A percentile compares a stretch with the other conserved stretches of the same genome.
phyloP scores from a whole-genome alignment of 768 basidiomycete species.

The Tricholoma saponaceum region DNA sequence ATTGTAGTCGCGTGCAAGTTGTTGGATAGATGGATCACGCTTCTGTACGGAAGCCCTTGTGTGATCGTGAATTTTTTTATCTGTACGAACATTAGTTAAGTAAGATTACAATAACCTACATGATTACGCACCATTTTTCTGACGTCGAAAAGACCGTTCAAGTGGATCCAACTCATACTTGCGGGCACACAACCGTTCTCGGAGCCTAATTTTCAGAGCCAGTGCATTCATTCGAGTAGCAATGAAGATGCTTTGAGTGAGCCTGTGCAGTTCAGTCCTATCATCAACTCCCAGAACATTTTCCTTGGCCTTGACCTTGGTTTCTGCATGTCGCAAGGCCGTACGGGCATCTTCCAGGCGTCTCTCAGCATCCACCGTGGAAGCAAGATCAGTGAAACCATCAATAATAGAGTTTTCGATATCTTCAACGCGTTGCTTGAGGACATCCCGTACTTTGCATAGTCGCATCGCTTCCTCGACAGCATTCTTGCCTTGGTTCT shows the following conservation, averaged over 20 bases:
- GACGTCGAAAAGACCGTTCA: slow-evolving; percentile 12
- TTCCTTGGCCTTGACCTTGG: background rate
- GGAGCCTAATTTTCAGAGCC: slow-evolving; percentile 20
- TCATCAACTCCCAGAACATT: background rate
- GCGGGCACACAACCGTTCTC: slow-evolving; percentile 12
- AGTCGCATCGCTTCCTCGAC: background rate
- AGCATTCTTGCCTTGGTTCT: background rate
- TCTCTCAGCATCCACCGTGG: background rate
- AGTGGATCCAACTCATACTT: slow-evolving; percentile 26
- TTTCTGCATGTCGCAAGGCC: background rate
- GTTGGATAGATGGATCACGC: slow-evolving; percentile 23
- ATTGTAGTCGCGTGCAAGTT: slow-evolving; percentile 24
- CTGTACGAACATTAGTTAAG: slow-evolving; percentile 8
- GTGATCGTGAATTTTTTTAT: slow-evolving; percentile 24
- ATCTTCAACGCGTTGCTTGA: no score
- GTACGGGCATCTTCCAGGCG: background rate
- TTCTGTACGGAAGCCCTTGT: slow-evolving; percentile 14
- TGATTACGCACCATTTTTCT: no score
- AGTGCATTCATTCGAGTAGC: slow-evolving; percentile 14
- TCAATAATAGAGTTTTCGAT: background rate
- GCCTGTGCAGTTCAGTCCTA: background rate
- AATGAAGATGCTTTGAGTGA: no score
- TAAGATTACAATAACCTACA: no score
- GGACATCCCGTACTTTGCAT: background rate
- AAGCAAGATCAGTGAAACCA: background rate